phyloP scores from a whole-genome alignment of 345 rosid genomes.

The Heritiera littoralis region DNA sequence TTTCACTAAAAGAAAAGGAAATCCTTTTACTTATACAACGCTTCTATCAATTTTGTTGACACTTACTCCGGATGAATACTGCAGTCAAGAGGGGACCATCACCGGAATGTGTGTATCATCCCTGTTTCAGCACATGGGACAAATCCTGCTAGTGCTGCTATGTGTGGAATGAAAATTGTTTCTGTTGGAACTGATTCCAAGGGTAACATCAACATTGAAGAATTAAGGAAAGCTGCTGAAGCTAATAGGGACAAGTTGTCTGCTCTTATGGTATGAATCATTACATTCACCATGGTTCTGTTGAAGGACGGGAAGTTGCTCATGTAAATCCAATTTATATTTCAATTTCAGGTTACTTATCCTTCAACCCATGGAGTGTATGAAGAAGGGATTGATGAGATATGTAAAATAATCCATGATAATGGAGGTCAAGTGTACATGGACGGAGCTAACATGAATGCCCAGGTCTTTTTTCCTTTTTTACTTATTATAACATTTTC shows the following conservation, averaged over 20 bases:
- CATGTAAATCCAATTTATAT: neutral
- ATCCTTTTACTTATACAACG: neutral
- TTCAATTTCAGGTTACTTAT: conserved; percentile 70
- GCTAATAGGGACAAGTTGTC: conserved; percentile 83
- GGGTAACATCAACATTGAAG: conserved; percentile 95
- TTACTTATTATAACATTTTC: neutral
- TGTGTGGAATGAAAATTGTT: conserved; percentile 99
- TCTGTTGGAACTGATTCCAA: conserved; percentile 94
- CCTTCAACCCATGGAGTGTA: conserved; percentile 98
- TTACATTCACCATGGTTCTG: conserved; percentile 3
- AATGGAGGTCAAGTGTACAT: conserved; percentile 99
- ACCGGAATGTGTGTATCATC: conserved; percentile 93
- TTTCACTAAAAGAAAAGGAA: neutral
- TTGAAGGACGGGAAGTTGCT: conserved; percentile 4
- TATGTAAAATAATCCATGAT: conserved; percentile 88
- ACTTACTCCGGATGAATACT: conserved; percentile 28
- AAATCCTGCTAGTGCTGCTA: conserved; percentile 99
- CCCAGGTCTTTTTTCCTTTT: conserved; percentile 74
- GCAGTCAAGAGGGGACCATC: conserved; percentile 96
- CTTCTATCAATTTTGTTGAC: neutral
- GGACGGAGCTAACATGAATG: conserved; percentile 99
- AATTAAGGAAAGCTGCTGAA: conserved; percentile 91
- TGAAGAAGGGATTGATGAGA: conserved; percentile 95
- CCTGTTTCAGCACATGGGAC: conserved; percentile 99
- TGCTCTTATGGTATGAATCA: conserved; percentile 69